Conservation (phyloP, 495 filamentous ascomycete genomes). For the Lasiosphaeriaceae sp. region DNA sequence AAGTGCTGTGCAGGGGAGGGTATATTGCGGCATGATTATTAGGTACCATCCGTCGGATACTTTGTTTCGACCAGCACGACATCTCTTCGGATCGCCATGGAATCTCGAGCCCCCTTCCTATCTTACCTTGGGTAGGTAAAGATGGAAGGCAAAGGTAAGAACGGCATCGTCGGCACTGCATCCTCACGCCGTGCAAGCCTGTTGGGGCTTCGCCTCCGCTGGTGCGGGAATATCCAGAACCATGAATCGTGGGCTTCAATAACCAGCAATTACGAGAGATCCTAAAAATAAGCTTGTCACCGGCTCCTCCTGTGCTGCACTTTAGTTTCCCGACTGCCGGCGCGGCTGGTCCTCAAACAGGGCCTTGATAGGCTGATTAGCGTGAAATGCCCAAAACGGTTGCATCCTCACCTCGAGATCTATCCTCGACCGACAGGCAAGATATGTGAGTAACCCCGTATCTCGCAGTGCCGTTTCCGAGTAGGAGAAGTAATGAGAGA, state of each 20-base stretch:
- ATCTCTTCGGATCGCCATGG: too few species aligned
- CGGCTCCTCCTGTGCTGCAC: not conserved
- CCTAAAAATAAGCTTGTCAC: constrained; percentile 20
- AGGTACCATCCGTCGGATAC: too few species aligned
- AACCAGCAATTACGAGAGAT: constrained; percentile 9
- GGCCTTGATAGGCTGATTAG: constrained; percentile 20
- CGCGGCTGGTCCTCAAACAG: constrained; percentile 11
- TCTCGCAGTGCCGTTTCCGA: not conserved
- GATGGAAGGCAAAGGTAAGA: not conserved
- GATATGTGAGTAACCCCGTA: not conserved
- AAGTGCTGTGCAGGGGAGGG: too few species aligned
- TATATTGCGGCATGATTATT: too few species aligned
- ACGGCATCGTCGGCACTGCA: not conserved
- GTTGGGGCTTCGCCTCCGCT: constrained; percentile 16
- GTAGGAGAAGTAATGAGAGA: not conserved
- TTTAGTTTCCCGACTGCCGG: constrained; percentile 13
- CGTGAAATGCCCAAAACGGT: constrained; percentile 5
- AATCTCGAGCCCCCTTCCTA: too few species aligned
- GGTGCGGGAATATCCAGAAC: constrained; percentile 14
- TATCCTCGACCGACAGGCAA: not conserved
- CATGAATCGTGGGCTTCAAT: constrained; percentile 9
- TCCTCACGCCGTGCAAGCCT: not conserved
- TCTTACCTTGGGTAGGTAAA: not conserved
- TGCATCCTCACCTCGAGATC: not conserved
- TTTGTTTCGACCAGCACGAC: too few species aligned